Base-by-base conservation (phyloP, 2,329 filamentous ascomycete genomes). In the Ciborinia camelliae region DNA sequence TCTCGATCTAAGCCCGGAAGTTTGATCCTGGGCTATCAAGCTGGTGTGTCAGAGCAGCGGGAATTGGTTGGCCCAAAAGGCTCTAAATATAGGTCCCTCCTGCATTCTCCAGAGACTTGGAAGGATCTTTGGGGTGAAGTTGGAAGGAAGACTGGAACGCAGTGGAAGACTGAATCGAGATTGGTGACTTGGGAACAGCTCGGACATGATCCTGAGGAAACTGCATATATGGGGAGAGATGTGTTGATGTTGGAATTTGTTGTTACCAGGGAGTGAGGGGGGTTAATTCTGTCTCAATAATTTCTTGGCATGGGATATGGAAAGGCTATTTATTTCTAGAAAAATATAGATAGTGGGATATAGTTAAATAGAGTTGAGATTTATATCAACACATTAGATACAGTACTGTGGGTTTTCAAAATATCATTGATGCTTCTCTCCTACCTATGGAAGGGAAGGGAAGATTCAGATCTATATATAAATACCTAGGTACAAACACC, bases 161-260 rank as follows among this genome's bases (percentile, higher is more conserved):
- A 35, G n/a, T 59, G 52, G 52, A 59, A 50, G 20, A 50, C 2
- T 1, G 23, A 59, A 23, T n/a, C 43, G 12, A 48, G 9, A 6
- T 39, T 51, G 28, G 7, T 41, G 32, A 63, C 41, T 35, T 63
- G 32, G 43, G 53, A 63, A 15, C 30, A 63, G 7, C 8, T 63
- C 3, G 53, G 43, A 3, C 15, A 63, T 50, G 43, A 63, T 32
- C 43, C 53, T 0, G 26, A 63, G 9, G 62, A 63, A 10, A 59
- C 26, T 2, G 53, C 43, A 10, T 59, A 51, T 18, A n/a, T 63
- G 26, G 62, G 53, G 12, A 43, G 26, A 41, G 62, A 59, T 23
- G 23, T 59, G 2, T 30, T 39, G 53, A 63, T 59, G 43, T 1
- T 63, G 6, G 52, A 59, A 15, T 59, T 58, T 32, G 32, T 63